Base-by-base conservation (phyloP, 176 grass and related monocot genomes). In the Pontederia paniculata region DNA sequence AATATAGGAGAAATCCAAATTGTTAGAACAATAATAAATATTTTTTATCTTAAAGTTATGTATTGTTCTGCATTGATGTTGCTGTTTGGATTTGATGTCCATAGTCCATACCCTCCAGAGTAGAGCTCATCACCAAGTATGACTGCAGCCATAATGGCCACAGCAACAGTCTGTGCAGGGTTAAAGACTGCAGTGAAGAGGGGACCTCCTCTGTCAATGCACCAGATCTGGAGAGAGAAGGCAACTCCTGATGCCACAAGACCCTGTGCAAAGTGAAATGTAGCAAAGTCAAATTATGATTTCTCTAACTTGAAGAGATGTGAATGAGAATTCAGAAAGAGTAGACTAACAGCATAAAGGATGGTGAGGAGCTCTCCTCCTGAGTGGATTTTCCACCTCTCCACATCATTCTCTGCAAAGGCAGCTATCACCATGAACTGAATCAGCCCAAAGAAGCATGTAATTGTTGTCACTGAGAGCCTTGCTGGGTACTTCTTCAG, bases 401-500 rank as follows among this genome's bases (percentile, higher is more conserved):
- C 80, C 1, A 85, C 54, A 62, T 89, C 81, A 47, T 74, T 80
- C 63, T 95, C 84, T 1, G 74, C 77, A 77, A 89, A 95, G 19
- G 74, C 66, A 10, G 89, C 89, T 17, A 95, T 89, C 56, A 69
- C 64, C 9, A 95, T 17, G 78, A 95, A 85, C 65, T 95, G 89
- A 44, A 85, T 42, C 17, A 95, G 84, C 48, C 90, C 90, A 54
- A 89, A 95, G 56, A 81, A 46, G 77, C 82, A 86, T 49, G 85
- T 86, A 41, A 89, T 58, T 4, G 89, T 77, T 11, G 88, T 79
- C 0, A 88, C 73, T 12, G 89, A 95, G 18, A 95, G 81, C 72
- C 81, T 80, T 10, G 84, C 89, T 65, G 89, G 89, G 56, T 95
- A 95, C 37, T 83, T 82, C 66, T 85, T 95, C 43, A 95, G 70